These are phyloP conservation scores for Paradendryphiella salina DNA, from an alignment of 2,329 filamentous ascomycete species.

Conservation along the genomic window DNA sequence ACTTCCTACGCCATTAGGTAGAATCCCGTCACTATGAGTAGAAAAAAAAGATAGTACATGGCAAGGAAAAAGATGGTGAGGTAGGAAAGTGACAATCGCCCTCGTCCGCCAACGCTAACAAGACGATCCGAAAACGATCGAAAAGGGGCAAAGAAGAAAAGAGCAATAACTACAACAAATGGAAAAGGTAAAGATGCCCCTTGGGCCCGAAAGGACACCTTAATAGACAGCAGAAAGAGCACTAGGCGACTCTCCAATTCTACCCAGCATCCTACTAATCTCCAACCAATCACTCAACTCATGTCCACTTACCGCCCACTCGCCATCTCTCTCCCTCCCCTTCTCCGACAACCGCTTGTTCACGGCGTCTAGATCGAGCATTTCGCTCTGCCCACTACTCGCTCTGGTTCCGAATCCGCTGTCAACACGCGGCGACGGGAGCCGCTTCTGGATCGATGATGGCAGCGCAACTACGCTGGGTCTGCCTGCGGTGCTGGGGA, in stretches of 20 bases:
- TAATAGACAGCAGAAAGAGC: neutral
- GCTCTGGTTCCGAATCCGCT: neutral
- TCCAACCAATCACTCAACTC: slow-evolving; percentile 3
- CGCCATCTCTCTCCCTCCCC: neutral
- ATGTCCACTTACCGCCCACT: neutral
- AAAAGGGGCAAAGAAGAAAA: neutral
- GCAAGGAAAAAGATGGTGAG: neutral
- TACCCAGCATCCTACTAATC: neutral
- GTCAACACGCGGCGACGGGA: slow-evolving; percentile 8
- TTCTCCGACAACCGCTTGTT: neutral
- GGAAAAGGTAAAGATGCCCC: neutral
- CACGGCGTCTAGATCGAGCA: neutral
- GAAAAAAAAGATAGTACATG: no score
- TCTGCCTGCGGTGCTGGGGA: neutral
- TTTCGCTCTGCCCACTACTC: neutral
- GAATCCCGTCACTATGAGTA: no score
- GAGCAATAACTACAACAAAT: neutral
- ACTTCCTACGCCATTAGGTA: no score
- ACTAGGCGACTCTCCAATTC: neutral
- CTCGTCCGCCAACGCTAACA: no score
- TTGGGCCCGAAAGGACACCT: neutral
- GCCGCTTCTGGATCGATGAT: neutral
- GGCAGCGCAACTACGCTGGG: neutral
- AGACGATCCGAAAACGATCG: no score
- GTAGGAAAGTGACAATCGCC: neutral